Evolutionary conservation across 2,329 filamentous ascomycete genomes (phyloP).

Genomic region (Diplodia corticola): DNA sequence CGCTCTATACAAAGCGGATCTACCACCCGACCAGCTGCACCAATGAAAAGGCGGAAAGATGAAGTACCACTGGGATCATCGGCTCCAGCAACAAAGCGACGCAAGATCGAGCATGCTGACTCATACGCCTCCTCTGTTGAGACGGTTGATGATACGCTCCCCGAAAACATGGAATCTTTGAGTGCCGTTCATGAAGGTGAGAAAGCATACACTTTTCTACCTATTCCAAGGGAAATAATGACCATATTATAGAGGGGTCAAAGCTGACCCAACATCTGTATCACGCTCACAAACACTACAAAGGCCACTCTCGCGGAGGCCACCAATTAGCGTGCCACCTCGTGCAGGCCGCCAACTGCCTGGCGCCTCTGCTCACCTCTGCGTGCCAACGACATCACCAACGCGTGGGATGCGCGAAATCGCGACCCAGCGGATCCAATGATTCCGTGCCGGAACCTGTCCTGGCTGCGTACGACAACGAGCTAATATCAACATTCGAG

Average conservation of each 20-base stretch:
- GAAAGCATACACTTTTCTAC: not conserved
- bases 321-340: conserved; percentile 31
- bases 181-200: not conserved
- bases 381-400: conserved; percentile 26
- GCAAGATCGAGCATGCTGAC: not conserved
- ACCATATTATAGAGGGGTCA: not conserved
- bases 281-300: conserved; percentile 33
- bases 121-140: not conserved
- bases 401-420: not conserved
- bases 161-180: not conserved
- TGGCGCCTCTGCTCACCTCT: conserved; percentile 31
- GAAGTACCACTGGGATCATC: not conserved
- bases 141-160: not conserved
- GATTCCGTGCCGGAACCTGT: not conserved
- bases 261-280: conserved; percentile 30
- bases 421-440: not conserved
- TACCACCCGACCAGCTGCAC: not conserved
- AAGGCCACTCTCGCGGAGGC: conserved; percentile 24
- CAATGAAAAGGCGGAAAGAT: not conserved
- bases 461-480: not conserved
- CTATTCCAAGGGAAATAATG: not conserved
- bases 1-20: conserved; percentile 24
- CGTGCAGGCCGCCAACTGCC: conserved; percentile 28
- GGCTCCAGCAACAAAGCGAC: not conserved
- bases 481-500: conserved; percentile 25